Evolutionary conservation across 2,329 filamentous ascomycete species (phyloP), one percentile per base, ranked within the genome.

Genomic region (Pseudogymnoascus sp.): DNA sequence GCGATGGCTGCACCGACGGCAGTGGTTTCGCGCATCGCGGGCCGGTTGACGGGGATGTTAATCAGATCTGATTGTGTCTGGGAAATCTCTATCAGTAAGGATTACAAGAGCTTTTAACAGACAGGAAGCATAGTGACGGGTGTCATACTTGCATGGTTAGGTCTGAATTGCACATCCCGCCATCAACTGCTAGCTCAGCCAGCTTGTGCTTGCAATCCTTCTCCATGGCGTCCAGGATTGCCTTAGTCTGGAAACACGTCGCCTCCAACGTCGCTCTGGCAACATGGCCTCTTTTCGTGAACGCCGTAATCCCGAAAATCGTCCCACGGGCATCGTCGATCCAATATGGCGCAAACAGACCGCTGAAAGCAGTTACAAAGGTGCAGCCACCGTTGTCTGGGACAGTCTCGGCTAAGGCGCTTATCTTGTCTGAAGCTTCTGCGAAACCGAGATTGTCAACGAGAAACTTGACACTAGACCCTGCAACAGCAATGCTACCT

Each of bases 321-420:
- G 92, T 96, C 64, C 92, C 92, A 74, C 92, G 89, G 18, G 91
- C 91, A 76, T 95, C 90, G 72, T 96, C 91, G 66, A 96, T 93
- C 92, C 92, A 96, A 75, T 96, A 96, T 0, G 92, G 92, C 0
- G 92, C 92, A 73, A 96, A 96, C 2, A 96, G 82, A 62, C 92
- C 92, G 74, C 88, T 92, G 73, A 96, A 96, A 1, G 92, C 92
- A 2, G 92, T 96, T 65, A 96, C 92, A 70, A 96, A 87, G 16
- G 92, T 84, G 62, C 92, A 88, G 6, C 92, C 92, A 63, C 91
- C 92, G 65, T 89, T 95, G 74, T 96, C 88, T 2, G 77, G 69
- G 6, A 85, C 82, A 0, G 77, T 79, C 69, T 77, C 75, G 31
- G 82, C 82, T 33, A 85, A 74, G 61, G 77, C 75, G 21, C 77